Base-by-base conservation (phyloP, 1,284 basidiomycete genomes). In the Mycosarcoma mackinlayi region DNA sequence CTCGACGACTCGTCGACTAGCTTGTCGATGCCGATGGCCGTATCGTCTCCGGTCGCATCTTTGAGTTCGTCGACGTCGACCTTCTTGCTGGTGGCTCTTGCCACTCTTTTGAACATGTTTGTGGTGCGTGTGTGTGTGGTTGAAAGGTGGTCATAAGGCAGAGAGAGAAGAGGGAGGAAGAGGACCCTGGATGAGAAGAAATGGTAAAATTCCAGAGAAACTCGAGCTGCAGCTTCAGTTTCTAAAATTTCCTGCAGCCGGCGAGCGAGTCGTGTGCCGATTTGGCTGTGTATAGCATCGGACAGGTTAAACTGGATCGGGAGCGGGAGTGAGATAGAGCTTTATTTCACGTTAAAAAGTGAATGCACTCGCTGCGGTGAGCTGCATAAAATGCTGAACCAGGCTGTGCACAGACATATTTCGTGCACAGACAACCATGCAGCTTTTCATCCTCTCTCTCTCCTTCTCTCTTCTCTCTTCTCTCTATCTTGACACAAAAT, bases 41-140 rank as follows among this genome's bases (percentile, higher is more conserved):
- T 64, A 50, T 70, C 67, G 24, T 70, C 67, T 5, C 67, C 67
- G 11, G 56, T 61, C 1, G 34, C 49, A 4, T 37, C n/a, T 46
- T 65, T 64, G 51, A 61, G 35, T 4, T 65, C 48, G n/a, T 64
- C 61, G n/a, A 38, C 57, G 37, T 57, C 51, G 25, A 11, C 44
- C 39, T 59, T 70, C 28, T 46, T 60, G 31, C 28, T 40, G 2
- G 67, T 70, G 30, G 67, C 67, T 41, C 63, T 66, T 9, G 46
- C 52, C 37, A 71, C 68, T 38, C 68, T 41, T 52, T 71, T 71
- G 59, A 71, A 71, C 68, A 71, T 71, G 11, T 19, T 59, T 24
- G 37, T 28, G 38, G 19, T 14, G 7, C 14, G 11, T 47, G 37
- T n/a, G n/a, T 14, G 27, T 38, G 34, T 19, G 34, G 16, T 19